Evolutionary conservation across 169 alveolate genomes (phyloP).

Genomic region (Babesia ovis): DNA sequence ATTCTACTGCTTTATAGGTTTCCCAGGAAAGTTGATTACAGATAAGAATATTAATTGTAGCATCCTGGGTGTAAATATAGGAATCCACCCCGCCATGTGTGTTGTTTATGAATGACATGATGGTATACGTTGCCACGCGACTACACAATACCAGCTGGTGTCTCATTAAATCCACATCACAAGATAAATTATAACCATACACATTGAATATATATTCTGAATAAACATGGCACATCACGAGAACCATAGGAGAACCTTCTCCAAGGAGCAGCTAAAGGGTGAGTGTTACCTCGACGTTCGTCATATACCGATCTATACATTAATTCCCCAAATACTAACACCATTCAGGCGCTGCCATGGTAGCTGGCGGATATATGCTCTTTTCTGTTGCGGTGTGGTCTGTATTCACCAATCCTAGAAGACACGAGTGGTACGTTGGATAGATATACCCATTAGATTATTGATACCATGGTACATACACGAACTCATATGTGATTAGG

Average conservation of each 20-base stretch:
- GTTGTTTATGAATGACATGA: too few species aligned
- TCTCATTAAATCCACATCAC: too few species aligned
- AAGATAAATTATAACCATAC: too few species aligned
- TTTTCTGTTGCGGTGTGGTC: constrained; percentile 71
- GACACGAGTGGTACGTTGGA: constrained; percentile 63
- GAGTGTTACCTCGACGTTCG: background rate
- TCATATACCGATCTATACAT: background rate
- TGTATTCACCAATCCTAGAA: constrained; percentile 57
- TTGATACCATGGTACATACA: too few species aligned
- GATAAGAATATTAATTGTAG: too few species aligned
- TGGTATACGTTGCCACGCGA: too few species aligned
- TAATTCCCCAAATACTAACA: background rate
- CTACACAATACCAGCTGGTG: too few species aligned
- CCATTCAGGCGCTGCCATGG: constrained; percentile 40
- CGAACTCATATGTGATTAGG: constrained; percentile 23
- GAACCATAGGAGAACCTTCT: background rate
- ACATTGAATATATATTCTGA: background rate
- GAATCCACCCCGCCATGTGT: too few species aligned
- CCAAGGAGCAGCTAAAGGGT: constrained; percentile 26
- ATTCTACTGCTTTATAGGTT: too few species aligned
- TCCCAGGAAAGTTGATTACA: too few species aligned
- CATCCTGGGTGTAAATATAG: too few species aligned
- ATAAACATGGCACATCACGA: constrained; percentile 6
- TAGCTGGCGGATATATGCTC: constrained; percentile 66
- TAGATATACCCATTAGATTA: too few species aligned